A percentile compares a stretch with the other conserved stretches of the same genome.
Conservation (phyloP, 352 stramenopile species). For the Peronospora belbahrii region DNA sequence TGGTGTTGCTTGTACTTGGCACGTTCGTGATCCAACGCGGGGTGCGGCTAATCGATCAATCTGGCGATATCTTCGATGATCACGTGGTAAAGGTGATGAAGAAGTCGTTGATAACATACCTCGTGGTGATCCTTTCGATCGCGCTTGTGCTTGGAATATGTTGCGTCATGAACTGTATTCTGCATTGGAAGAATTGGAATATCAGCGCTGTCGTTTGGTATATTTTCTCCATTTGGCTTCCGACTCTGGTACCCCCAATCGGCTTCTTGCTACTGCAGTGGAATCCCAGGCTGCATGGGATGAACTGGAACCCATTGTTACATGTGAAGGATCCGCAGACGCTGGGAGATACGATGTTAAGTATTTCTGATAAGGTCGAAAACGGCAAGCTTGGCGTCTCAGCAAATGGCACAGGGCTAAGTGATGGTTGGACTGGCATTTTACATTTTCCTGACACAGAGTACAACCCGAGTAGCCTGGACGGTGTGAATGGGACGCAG, state of each 20-base stretch:
- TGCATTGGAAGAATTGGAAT: conserved; percentile 53
- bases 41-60: conserved; percentile 63
- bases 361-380: conserved; percentile 43
- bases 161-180: conserved; percentile 50
- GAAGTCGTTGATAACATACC: conserved; percentile 72
- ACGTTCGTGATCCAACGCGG: conserved; percentile 63
- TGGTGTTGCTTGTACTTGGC: conserved; percentile 59
- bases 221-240: conserved; percentile 71
- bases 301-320: conserved; percentile 57
- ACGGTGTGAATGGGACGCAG: conserved; percentile 48
- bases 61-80: conserved; percentile 64
- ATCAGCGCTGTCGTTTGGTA: conserved; percentile 79
- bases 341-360: conserved; percentile 27
- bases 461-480: conserved; percentile 53
- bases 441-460: conserved; percentile 67
- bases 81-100: conserved; percentile 67
- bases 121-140: conserved; percentile 68
- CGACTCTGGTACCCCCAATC: conserved; percentile 59
- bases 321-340: conserved; percentile 40
- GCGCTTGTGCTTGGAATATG: conserved; percentile 54
- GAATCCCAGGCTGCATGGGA: conserved; percentile 69
- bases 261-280: conserved; percentile 81
- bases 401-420: conserved; percentile 33
- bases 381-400: conserved; percentile 22
- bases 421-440: conserved; percentile 61